Evolutionary conservation across 805 yeast genomes (phyloP), one percentile per base, ranked within the genome.

Genomic region (Zygosaccharomyces bisporus): DNA sequence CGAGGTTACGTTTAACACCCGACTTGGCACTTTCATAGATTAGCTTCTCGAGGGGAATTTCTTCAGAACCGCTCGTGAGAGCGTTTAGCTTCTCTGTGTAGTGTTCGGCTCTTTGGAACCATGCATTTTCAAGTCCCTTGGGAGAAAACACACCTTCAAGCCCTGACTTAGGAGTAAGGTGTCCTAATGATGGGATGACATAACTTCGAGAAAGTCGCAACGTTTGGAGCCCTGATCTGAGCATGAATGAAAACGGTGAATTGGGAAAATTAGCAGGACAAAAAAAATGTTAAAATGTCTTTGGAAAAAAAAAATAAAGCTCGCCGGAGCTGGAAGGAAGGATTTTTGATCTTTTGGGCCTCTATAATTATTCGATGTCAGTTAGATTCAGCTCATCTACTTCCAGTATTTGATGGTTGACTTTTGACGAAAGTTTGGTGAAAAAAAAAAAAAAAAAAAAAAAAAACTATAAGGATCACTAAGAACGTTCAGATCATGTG

Each of bases 111-210:
- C 79, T 71, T 17, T 70, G 65, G 49, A 64, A 71, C 77, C 81
- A 80, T 3, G 76, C 72, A 46, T 70, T 75, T 10, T 72, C 56
- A n/a, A 79, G 55, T 7, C 80, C 79, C 34, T 67, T 50, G 1
- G 68, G 40, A 3, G 79, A 70, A 44, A 75, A 68, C 3, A 80
- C 60, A 2, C 85, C 85, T 1, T 67, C 63, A 17, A 80, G 66
- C 9, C 79, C 79, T 1, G 56, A 24, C 2, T 58, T 54, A 46
- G 56, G 53, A 33, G 55, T 52, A 27, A 59, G 40, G 36, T 59
- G 61, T 31, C 54, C 61, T 13, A 56, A 40, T 3, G 54, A 32
- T 13, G 61, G 61, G 1, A 49, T 49, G n/a, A 57, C 51, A 38
- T 56, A 57, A 9, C 47, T 31, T 20, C 42, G 42, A 13, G 24